Evolutionary conservation across 805 yeast genomes (phyloP).

Genomic region (Lipomyces mesembrius): DNA sequence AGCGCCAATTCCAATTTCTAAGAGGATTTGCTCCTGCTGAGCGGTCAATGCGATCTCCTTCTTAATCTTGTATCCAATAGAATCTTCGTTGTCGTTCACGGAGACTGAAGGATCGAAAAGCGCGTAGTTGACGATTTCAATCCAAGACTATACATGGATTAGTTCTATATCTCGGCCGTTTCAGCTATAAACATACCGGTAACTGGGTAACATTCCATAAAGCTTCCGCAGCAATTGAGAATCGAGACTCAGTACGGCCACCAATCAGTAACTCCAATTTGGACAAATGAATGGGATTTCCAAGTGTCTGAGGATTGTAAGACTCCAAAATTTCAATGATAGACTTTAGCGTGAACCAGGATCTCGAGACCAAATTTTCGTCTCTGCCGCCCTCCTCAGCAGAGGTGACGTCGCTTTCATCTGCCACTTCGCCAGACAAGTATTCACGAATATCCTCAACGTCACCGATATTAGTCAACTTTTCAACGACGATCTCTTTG

Average conservation of each 20-base stretch:
- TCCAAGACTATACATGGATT: slow-evolving; percentile 11
- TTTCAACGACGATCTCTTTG: slow-evolving; percentile 41
- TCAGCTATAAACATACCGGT: slow-evolving; percentile 14
- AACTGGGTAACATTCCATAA: slow-evolving; percentile 24
- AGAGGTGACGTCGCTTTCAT: slow-evolving; percentile 26
- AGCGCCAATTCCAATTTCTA: slow-evolving; percentile 32
- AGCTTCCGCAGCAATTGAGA: slow-evolving; percentile 30
- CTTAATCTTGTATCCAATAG: slow-evolving; percentile 13
- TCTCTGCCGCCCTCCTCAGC: slow-evolving; percentile 6
- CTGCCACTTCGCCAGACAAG: slow-evolving; percentile 13
- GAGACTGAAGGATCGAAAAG: slow-evolving; percentile 24
- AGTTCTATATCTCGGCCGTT: not conserved
- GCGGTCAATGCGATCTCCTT: slow-evolving; percentile 19
- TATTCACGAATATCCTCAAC: slow-evolving; percentile 16
- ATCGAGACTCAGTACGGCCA: slow-evolving; percentile 28
- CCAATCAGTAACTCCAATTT: slow-evolving; percentile 14
- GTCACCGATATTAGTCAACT: slow-evolving; percentile 20
- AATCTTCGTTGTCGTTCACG: slow-evolving; percentile 12
- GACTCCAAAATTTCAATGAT: slow-evolving; percentile 24
- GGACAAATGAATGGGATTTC: slow-evolving; percentile 17
- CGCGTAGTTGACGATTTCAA: slow-evolving; percentile 24
- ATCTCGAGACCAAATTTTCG: slow-evolving; percentile 1
- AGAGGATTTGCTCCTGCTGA: slow-evolving; percentile 22
- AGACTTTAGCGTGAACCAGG: slow-evolving; percentile 28
- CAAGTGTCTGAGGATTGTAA: slow-evolving; percentile 20